phyloP scores from a whole-genome alignment of 2,329 filamentous ascomycete genomes.

The Alternaria gaisen region DNA sequence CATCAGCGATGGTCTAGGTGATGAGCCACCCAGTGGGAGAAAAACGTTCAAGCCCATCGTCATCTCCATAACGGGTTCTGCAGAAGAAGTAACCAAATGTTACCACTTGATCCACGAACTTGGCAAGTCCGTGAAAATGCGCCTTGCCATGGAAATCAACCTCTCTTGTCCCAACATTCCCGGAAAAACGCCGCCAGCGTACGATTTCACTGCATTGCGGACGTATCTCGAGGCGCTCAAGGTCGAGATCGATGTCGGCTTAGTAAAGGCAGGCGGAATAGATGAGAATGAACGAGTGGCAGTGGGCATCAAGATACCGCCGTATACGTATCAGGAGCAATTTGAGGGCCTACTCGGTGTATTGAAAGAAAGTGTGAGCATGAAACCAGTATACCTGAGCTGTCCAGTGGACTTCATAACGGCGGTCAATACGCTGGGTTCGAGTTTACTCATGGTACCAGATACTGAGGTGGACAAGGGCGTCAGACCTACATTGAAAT shows the following conservation, averaged over 20 bases:
- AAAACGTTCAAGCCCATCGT: conserved; percentile 66
- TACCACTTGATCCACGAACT: conserved; percentile 59
- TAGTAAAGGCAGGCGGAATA: conserved; percentile 9
- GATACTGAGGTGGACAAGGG: neutral
- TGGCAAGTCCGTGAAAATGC: conserved; percentile 47
- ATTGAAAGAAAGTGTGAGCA: conserved; percentile 51
- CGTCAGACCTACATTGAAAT: conserved; percentile 26
- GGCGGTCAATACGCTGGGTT: conserved; percentile 77
- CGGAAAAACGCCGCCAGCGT: conserved; percentile 74
- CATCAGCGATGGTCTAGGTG: conserved; percentile 52
- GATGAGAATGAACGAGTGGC: conserved; percentile 50
- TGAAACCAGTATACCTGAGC: conserved; percentile 26
- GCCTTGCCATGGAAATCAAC: conserved; percentile 77
- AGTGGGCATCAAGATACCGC: conserved; percentile 77
- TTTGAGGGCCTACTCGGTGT: conserved; percentile 66
- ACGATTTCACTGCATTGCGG: conserved; percentile 61
- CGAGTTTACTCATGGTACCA: conserved; percentile 25
- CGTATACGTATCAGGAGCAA: conserved; percentile 75
- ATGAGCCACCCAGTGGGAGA: conserved; percentile 1
- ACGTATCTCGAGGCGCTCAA: conserved; percentile 65
- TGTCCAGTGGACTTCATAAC: conserved; percentile 72
- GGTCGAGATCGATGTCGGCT: conserved; percentile 34
- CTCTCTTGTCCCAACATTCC: conserved; percentile 81
- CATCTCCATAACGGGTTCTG: conserved; percentile 73
- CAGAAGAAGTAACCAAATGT: conserved; percentile 65